Percentiles rank a stretch among this genome's conserved stretches.
Evolutionary conservation across 306 rosid species (phyloP).

Genomic region (Leucaena leucocephala): DNA sequence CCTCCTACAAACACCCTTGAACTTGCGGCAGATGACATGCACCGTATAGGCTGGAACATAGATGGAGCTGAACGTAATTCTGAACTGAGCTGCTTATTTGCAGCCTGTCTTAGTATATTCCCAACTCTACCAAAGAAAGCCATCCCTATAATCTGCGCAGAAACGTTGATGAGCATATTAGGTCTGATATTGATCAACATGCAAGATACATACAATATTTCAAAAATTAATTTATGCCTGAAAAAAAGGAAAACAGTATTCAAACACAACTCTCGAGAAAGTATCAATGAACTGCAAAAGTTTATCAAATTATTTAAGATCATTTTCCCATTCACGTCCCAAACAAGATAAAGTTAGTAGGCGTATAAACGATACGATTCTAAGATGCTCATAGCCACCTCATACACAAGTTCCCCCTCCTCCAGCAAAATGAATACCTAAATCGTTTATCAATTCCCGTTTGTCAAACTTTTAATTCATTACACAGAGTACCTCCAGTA

Average conservation of each 20-base stretch:
- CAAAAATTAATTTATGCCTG: background rate
- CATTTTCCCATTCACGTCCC: background rate
- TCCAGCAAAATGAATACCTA: background rate
- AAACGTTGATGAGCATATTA: background rate
- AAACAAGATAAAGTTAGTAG: background rate
- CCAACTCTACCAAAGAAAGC: constrained; percentile 85
- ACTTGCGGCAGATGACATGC: constrained; percentile 59
- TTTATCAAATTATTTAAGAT: background rate
- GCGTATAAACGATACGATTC: background rate
- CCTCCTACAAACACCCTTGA: constrained; percentile 90
- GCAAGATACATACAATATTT: background rate
- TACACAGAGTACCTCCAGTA: constrained; percentile 1
- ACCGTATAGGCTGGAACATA: constrained; percentile 62
- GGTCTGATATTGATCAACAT: background rate
- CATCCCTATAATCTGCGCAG: constrained; percentile 56
- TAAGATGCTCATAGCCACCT: constrained; percentile 14
- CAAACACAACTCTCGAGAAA: background rate
- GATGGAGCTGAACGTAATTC: constrained; percentile 56
- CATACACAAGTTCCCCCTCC: background rate
- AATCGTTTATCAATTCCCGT: background rate
- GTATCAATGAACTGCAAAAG: background rate
- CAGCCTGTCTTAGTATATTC: constrained; percentile 60
- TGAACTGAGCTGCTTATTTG: constrained; percentile 48
- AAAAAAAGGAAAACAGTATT: background rate
- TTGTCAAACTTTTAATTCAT: background rate